phyloP scores from a whole-genome alignment of 768 basidiomycete genomes.

The Mycena vitilis region DNA sequence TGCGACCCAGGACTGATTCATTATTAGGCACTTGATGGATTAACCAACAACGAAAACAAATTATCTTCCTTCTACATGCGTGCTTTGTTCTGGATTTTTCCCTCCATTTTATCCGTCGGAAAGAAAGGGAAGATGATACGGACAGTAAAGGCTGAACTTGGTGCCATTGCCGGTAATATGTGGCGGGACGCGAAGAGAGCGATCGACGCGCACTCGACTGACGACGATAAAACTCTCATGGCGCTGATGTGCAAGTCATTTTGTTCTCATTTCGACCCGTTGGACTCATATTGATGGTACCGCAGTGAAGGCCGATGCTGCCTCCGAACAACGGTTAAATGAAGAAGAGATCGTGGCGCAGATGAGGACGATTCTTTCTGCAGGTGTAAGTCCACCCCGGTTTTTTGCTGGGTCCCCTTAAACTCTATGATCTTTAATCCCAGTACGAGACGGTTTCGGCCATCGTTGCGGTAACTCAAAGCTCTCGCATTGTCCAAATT shows the following conservation, averaged over 20 bases:
- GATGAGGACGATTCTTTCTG: constrained; percentile 73
- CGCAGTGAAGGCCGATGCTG: constrained; percentile 57
- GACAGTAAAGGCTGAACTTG: constrained; percentile 64
- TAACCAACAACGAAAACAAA: constrained; percentile 72
- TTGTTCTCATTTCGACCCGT: not conserved
- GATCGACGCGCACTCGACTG: constrained; percentile 47
- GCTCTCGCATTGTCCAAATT: not conserved
- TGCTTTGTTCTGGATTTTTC: constrained; percentile 71
- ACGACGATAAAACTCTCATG: constrained; percentile 61
- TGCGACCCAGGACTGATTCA: not conserved
- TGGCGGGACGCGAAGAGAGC: constrained; percentile 64
- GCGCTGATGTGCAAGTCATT: constrained; percentile 62
- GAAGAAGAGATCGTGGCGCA: constrained; percentile 67
- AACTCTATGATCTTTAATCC: not conserved
- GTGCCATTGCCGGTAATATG: constrained; percentile 61
- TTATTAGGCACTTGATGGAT: constrained; percentile 57
- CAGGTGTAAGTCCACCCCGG: constrained; percentile 51
- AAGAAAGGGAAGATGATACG: constrained; percentile 70
- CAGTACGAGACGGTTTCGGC: constrained; percentile 63
- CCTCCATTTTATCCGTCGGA: constrained; percentile 65
- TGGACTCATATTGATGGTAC: not conserved
- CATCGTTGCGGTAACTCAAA: constrained; percentile 50
- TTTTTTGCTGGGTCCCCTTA: not conserved
- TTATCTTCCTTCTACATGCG: constrained; percentile 72
- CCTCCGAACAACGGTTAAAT: constrained; percentile 51